Base-by-base conservation (phyloP, 2,329 filamentous ascomycete genomes). In the Calycina herbarum region DNA sequence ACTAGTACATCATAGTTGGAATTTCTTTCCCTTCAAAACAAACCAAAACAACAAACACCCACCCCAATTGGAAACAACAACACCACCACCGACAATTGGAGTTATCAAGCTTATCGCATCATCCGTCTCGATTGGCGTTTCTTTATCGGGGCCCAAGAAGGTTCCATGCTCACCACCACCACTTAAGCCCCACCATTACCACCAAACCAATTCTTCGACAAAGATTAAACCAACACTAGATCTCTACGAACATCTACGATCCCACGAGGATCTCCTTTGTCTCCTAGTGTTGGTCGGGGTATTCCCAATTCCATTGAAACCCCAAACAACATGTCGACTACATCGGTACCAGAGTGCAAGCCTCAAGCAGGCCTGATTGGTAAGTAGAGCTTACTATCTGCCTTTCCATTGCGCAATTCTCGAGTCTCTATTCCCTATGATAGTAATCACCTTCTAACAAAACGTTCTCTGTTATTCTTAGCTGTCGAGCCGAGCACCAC, bases 341-440 rank as follows among this genome's bases (percentile, higher is more conserved):
- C 48, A 13, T 20, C 71, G 59, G 51, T 51, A 59, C 66, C 70
- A 64, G 65, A 70, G 62, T 62, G 66, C 45, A 62, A 64, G 29
- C 62, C 67, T 58, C 63, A 64, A 59, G 64, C 51, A 57, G 66
- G 61, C 45, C 64, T 66, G 61, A 64, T 71, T 68, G 70, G 72
- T 73, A 69, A 66, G 70, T 73, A 62, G 61, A 62, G 66, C 66
- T 73, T 71, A 70, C 69, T 66, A 51, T 40, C 17, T 51, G 15
- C 51, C 17, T 42, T 17, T 11, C 51, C 20, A 35, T 42, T 62
- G 29, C 33, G 35, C 48, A 54, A 54, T 54, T 24, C 20, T 54
- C 20, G 20, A 54, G 20, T 24, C 20, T 24, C 20, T 10, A 27
- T 57, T 7, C 27, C 13, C 2, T 35, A 13, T 8, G 56, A 57